Conservation (phyloP, 2,329 filamentous ascomycete species). For the Leptosphaerulina australis region DNA sequence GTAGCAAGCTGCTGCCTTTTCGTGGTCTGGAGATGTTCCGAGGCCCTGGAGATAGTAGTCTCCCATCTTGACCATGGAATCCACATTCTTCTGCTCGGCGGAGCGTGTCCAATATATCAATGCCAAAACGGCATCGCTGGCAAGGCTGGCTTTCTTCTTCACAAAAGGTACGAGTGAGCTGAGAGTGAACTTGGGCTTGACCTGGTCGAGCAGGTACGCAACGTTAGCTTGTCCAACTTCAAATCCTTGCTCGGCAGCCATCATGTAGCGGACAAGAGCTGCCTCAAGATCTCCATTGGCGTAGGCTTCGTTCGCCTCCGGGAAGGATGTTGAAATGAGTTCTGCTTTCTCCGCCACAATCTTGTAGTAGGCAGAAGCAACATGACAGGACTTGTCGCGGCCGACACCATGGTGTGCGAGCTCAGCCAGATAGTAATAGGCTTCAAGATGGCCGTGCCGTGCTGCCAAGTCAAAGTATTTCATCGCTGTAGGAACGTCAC, state of each 20-base stretch:
- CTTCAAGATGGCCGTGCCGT: slow-evolving; percentile 82
- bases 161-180: slow-evolving; percentile 59
- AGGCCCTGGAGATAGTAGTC: slow-evolving; percentile 92
- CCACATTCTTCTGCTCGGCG: slow-evolving; percentile 89
- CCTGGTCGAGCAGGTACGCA: slow-evolving; percentile 80
- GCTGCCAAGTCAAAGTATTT: slow-evolving; percentile 88
- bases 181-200: slow-evolving; percentile 57
- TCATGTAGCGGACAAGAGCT: slow-evolving; percentile 79
- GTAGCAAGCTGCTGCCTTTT: slow-evolving; percentile 93
- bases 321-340: slow-evolving; percentile 79
- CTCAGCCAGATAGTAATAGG: slow-evolving; percentile 90
- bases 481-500: slow-evolving; percentile 77
- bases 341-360: slow-evolving; percentile 91
- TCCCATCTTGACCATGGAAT: slow-evolving; percentile 96
- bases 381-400: slow-evolving; percentile 75
- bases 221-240: slow-evolving; percentile 90
- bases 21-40: slow-evolving; percentile 70
- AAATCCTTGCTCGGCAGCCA: slow-evolving; percentile 91
- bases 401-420: slow-evolving; percentile 81
- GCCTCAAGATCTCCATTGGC: slow-evolving; percentile 78
- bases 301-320: slow-evolving; percentile 82
- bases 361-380: slow-evolving; percentile 82
- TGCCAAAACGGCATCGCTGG: slow-evolving; percentile 69
- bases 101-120: slow-evolving; percentile 95
- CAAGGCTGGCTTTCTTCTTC: slow-evolving; percentile 52